Evolutionary conservation across 116 monocot genomes (phyloP).

Genomic region (Trichopus zeylanicus): DNA sequence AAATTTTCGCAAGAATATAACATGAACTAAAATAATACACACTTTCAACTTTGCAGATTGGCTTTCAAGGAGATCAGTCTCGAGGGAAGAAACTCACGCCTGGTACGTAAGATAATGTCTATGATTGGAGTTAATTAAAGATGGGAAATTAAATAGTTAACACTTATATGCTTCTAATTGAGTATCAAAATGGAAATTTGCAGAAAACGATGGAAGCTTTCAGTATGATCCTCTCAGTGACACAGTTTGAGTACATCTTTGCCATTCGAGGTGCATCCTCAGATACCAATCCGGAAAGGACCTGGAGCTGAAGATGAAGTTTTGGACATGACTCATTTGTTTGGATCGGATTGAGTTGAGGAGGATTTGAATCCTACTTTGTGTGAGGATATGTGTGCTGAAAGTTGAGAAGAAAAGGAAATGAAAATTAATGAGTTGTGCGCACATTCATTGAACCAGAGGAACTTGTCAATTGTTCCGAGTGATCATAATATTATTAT

Average conservation of each 20-base stretch:
- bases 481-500: no score
- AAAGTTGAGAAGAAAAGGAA: no score
- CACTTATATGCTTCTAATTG: background rate
- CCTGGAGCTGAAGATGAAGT: no score
- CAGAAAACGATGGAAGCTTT: constrained; percentile 64
- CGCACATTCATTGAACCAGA: no score
- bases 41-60: constrained; percentile 10
- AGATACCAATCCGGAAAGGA: no score
- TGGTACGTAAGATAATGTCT: constrained; percentile 21
- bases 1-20: no score
- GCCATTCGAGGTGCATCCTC: constrained; percentile 27
- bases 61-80: constrained; percentile 30
- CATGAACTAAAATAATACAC: background rate
- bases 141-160: background rate
- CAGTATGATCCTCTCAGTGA: constrained; percentile 41
- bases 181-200: background rate
- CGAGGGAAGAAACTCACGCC: constrained; percentile 21
- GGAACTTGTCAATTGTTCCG: no score
- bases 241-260: constrained; percentile 32
- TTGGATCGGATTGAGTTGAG: no score
- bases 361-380: no score
- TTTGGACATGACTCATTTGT: no score
- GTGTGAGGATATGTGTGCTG: no score
- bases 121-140: background rate
- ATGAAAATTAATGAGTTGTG: no score